Evolutionary conservation across 2,329 filamentous ascomycete genomes (phyloP).

Genomic region (Clonostachys rosea): DNA sequence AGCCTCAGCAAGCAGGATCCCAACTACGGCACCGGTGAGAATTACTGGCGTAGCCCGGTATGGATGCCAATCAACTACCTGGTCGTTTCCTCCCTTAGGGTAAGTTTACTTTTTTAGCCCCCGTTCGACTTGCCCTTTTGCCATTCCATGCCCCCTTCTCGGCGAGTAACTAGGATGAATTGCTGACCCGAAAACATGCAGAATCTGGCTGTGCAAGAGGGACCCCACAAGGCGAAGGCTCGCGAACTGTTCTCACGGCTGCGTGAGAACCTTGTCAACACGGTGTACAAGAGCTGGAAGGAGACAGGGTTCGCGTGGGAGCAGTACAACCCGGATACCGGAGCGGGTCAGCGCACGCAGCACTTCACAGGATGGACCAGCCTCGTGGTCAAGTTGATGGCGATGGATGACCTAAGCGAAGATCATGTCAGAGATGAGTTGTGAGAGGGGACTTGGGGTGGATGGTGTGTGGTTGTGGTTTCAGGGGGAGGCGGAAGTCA

Average conservation of each 20-base stretch:
- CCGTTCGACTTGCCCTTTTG: neutral
- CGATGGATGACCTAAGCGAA: slow-evolving; percentile 68
- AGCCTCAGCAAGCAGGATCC: slow-evolving; percentile 81
- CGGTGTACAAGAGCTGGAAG: slow-evolving; percentile 82
- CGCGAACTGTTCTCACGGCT: slow-evolving; percentile 71
- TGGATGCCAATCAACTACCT: slow-evolving; percentile 98
- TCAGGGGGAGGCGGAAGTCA: too few relatives aligned
- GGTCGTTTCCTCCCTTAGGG: slow-evolving; percentile 70
- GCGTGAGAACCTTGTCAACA: slow-evolving; percentile 80
- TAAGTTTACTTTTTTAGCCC: slow-evolving; percentile 38
- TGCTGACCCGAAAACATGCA: slow-evolving; percentile 5
- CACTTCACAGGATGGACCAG: slow-evolving; percentile 99
- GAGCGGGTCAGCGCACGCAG: slow-evolving; percentile 89
- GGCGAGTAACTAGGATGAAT: neutral
- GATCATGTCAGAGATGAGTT: slow-evolving; percentile 40
- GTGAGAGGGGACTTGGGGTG: slow-evolving; percentile 12
- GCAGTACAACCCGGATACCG: slow-evolving; percentile 93
- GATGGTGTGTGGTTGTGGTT: too few relatives aligned
- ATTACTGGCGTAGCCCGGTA: slow-evolving; percentile 93
- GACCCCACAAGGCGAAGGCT: slow-evolving; percentile 66
- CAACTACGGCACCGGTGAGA: slow-evolving; percentile 86
- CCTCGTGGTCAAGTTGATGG: slow-evolving; percentile 95
- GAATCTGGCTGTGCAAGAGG: slow-evolving; percentile 60
- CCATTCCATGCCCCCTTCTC: neutral
- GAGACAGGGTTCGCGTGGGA: slow-evolving; percentile 97